phyloP scores from a whole-genome alignment of 192 early-diverging fungal species.

The Coemansia sp. region DNA sequence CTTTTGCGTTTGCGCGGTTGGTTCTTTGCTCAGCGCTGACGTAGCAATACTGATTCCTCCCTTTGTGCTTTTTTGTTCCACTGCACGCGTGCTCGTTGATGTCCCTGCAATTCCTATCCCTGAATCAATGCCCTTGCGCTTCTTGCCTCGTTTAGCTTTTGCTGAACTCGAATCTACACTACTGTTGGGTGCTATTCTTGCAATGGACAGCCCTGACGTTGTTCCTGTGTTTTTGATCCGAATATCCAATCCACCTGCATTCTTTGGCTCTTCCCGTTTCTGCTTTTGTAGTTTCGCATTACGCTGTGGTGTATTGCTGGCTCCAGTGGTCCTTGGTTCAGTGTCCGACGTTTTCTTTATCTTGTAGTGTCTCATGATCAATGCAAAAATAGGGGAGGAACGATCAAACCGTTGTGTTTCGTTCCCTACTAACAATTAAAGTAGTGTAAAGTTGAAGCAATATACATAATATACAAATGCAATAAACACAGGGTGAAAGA shows the following conservation, averaged over 20 bases:
- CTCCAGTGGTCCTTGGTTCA: conserved; percentile 1
- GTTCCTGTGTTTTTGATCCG: not conserved
- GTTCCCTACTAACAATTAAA: not conserved
- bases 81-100: not conserved
- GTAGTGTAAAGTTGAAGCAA: no score
- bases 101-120: conserved; percentile 14
- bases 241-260: not conserved
- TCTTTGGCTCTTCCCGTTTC: not conserved
- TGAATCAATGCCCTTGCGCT: not conserved
- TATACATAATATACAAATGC: no score
- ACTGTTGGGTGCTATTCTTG: not conserved
- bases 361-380: conserved; percentile 1
- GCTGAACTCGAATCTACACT: not conserved
- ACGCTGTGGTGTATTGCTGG: not conserved
- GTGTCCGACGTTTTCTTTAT: conserved; percentile 2
- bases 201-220: not conserved
- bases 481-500: no score
- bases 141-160: not conserved
- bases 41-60: not conserved
- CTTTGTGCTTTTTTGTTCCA: not conserved
- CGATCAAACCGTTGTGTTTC: not conserved
- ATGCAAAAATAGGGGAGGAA: not conserved
- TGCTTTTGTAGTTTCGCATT: not conserved
- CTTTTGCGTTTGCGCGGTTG: no score
- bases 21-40: not conserved